Evolutionary conservation across 2,329 filamentous ascomycete species (phyloP).

Genomic region (Cryoendolithus antarcticus): DNA sequence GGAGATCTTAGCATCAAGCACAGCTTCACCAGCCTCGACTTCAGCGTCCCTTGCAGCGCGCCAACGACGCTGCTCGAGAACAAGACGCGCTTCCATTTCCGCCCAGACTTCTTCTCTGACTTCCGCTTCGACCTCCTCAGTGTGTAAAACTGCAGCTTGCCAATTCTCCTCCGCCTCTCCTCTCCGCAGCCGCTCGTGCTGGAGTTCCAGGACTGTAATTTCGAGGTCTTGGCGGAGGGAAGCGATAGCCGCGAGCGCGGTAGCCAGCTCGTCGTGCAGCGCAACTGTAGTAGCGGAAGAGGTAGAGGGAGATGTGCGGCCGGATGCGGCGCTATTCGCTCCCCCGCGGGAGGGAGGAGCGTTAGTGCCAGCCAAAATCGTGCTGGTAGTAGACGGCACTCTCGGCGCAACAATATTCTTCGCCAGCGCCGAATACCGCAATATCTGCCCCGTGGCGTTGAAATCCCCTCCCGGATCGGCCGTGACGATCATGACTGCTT

Average conservation of each 20-base stretch:
- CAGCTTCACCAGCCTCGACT: constrained; percentile 63
- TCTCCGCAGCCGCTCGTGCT: constrained; percentile 58
- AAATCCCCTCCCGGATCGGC: constrained; percentile 88
- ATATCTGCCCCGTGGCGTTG: constrained; percentile 91
- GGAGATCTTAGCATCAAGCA: constrained; percentile 80
- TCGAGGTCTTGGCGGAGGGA: constrained; percentile 67
- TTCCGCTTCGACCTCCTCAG: constrained; percentile 68
- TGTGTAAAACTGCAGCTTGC: constrained; percentile 47
- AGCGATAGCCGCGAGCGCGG: constrained; percentile 67
- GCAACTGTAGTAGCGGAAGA: constrained; percentile 33
- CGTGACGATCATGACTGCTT: constrained; percentile 90
- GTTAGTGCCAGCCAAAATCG: constrained; percentile 38
- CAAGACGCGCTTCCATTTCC: constrained; percentile 72
- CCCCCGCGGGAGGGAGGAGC: constrained; percentile 3
- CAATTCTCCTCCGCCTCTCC: constrained; percentile 62
- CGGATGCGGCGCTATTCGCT: too few species aligned
- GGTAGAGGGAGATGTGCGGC: constrained; percentile 6
- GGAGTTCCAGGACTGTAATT: constrained; percentile 55
- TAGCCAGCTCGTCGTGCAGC: constrained; percentile 58
- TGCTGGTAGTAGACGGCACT: constrained; percentile 68
- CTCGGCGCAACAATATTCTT: constrained; percentile 86
- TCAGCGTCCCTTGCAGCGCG: constrained; percentile 67
- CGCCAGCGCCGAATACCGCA: constrained; percentile 86
- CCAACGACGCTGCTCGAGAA: constrained; percentile 68
- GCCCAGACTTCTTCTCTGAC: constrained; percentile 78